Evolutionary conservation across 139 green algal species (phyloP).

Genomic region (Parachlorella kessleri): DNA sequence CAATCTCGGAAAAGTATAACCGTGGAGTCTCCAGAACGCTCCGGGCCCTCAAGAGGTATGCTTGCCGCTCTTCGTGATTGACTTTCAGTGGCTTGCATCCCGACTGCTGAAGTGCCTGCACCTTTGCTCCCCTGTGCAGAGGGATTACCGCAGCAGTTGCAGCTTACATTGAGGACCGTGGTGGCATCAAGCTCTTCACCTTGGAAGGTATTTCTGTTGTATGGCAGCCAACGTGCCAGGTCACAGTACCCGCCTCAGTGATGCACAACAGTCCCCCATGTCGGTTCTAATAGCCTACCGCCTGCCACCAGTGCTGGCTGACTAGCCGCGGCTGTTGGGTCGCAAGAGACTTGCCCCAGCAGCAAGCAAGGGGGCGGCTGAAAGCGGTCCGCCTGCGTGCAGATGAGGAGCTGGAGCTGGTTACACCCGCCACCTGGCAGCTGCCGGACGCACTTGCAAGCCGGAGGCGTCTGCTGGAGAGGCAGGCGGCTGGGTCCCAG

Average conservation of each 20-base stretch:
- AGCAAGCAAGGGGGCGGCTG: too few species aligned
- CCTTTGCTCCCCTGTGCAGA: slow-evolving; percentile 2
- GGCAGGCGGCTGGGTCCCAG: too few species aligned
- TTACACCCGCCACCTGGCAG: background rate
- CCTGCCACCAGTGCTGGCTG: too few species aligned
- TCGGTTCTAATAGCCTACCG: too few species aligned
- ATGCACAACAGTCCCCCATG: too few species aligned
- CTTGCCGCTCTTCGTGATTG: background rate
- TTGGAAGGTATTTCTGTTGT: slow-evolving; percentile 38
- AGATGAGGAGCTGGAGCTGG: background rate
- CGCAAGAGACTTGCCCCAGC: too few species aligned
- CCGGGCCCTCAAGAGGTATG: slow-evolving; percentile 8
- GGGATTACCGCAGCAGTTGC: slow-evolving; percentile 24
- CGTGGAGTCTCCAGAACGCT: slow-evolving; percentile 7
- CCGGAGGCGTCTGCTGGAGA: too few species aligned
- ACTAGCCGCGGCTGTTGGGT: too few species aligned
- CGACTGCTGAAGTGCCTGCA: background rate
- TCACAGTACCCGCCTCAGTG: too few species aligned
- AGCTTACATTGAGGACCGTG: slow-evolving; percentile 42
- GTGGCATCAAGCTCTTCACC: slow-evolving; percentile 47
- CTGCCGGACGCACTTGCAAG: background rate
- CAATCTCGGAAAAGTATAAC: slow-evolving; percentile 16
- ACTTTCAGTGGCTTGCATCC: background rate
- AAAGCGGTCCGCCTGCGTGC: too few species aligned
- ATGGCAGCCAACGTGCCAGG: too few species aligned